These are phyloP conservation scores for Phytophthora aleatoria DNA, from an alignment of 352 stramenopile genomes.

Conservation along the genomic window DNA sequence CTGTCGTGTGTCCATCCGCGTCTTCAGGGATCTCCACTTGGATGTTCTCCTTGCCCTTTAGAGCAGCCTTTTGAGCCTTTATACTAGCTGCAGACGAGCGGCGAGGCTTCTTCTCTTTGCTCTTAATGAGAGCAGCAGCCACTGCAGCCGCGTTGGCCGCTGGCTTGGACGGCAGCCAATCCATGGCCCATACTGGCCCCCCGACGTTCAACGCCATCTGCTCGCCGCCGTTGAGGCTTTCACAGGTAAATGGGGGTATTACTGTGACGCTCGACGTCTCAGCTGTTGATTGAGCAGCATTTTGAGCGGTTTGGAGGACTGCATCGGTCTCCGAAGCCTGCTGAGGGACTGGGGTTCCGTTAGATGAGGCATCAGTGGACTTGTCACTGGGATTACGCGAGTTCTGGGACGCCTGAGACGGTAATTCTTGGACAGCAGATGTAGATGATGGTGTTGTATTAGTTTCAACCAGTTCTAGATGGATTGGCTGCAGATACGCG, in stretches of 20 bases:
- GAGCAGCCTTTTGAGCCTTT: constrained; percentile 7
- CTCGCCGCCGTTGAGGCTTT: constrained; percentile 31
- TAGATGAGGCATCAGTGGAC: constrained; percentile 1
- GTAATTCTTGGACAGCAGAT: constrained; percentile 6
- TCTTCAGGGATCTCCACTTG: constrained; percentile 4
- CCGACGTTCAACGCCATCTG: constrained; percentile 69
- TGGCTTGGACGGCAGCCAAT: constrained; percentile 61
- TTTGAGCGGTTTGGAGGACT: constrained; percentile 1
- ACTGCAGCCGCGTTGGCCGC: constrained; percentile 7
- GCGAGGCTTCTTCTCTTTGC: constrained; percentile 21
- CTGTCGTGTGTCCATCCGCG: constrained; percentile 9
- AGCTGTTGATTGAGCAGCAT: not conserved
- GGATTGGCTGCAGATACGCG: constrained; percentile 53
- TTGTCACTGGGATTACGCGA: constrained; percentile 8
- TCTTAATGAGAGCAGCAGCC: constrained; percentile 10
- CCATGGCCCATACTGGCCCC: constrained; percentile 82
- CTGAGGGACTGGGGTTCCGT: not conserved
- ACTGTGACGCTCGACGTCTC: constrained; percentile 23
- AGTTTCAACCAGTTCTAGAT: constrained; percentile 33
- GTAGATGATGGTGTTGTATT: not conserved
- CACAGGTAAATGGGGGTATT: constrained; percentile 60
- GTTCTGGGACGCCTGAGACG: constrained; percentile 17
- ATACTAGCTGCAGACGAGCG: not conserved
- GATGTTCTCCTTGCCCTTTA: constrained; percentile 50
- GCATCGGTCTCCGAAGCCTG: constrained; percentile 17